Evolutionary conservation across 2,329 filamentous ascomycete species (phyloP), one percentile per base, ranked within the genome.

Genomic region (Gyromitra esculenta): DNA sequence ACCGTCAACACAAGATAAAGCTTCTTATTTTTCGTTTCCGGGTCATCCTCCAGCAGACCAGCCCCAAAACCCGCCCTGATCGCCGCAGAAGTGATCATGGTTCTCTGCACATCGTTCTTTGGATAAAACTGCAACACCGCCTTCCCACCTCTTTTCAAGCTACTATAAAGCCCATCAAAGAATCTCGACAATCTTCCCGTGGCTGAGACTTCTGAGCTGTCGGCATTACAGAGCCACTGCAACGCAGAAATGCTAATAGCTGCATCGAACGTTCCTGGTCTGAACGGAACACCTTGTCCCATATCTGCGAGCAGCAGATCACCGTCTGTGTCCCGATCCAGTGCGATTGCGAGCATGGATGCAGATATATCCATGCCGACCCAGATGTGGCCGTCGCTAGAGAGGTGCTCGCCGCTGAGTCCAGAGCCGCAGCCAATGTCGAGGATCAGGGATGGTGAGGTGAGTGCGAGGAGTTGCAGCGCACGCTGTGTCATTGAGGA

Each of bases 91-190:
- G 91, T 93, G 80, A 99, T 97, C 94, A 99, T 97, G 82, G 88
- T 90, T 82, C 94, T 89, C 85, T 99, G 96, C 78, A 89, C 87
- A 80, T 96, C 92, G 83, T 99, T 98, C 85, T 97, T 97, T 1
- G 96, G 96, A 83, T 99, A 99, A 84, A 99, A 99, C 82, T 99
- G 96, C 83, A 94, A 97, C 13, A 98, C 95, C 0, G 96, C 96
- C 48, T 93, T 88, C 0, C 93, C 96, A 5, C 96, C 96, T 21
- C 96, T 87, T 79, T 90, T 89, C 78, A 99, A 85, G 76, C 90
- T 90, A 0, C 93, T 92, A 84, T 98, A 99, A 1, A 99, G 85
- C 0, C 94, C 93, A 81, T 96, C 93, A 84, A 99, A 99, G 82
- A 99, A 99, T 57, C 95, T 87, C 3, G 89, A 88, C 35, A 99